Evolutionary conservation across 257 asterid species (phyloP).

Genomic region (Rehmannia glutinosa): DNA sequence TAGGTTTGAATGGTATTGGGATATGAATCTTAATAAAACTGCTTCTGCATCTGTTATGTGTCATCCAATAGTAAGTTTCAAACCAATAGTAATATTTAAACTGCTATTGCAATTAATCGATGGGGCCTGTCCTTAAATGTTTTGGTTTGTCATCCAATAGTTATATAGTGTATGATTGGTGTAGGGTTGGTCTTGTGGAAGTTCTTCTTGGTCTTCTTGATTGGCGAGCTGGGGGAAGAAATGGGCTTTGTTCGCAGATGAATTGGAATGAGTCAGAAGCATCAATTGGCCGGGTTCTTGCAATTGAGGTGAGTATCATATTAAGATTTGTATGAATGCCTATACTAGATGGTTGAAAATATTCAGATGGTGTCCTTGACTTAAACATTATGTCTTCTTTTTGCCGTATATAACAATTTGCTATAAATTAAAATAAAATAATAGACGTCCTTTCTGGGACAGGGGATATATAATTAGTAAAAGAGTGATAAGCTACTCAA

Average conservation of each 20-base stretch:
- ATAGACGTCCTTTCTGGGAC: background rate
- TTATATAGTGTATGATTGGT: conserved; percentile 16
- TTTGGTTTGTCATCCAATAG: background rate
- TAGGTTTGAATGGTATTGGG: background rate
- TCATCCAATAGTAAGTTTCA: background rate
- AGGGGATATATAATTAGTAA: background rate
- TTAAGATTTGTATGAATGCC: background rate
- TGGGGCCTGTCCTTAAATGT: background rate
- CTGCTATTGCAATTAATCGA: background rate
- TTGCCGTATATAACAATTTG: background rate
- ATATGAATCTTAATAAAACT: conserved; percentile 9
- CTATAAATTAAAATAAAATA: background rate
- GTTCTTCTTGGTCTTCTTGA: conserved; percentile 98
- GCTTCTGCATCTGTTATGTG: background rate
- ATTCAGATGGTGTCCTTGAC: background rate
- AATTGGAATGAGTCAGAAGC: conserved; percentile 99
- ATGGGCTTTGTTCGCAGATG: conserved; percentile 79
- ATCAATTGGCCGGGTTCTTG: conserved; percentile 90
- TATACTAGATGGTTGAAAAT: background rate
- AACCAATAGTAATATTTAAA: background rate
- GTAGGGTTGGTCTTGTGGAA: conserved; percentile 97
- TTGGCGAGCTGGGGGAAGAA: conserved; percentile 98
- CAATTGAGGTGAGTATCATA: conserved; percentile 67
- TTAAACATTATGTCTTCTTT: background rate
- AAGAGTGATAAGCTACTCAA: conserved; percentile 1